Evolutionary conservation across 106 monocot genomes (phyloP), one percentile per base, ranked within the genome.

Genomic region (Phalaenopsis equestris): DNA sequence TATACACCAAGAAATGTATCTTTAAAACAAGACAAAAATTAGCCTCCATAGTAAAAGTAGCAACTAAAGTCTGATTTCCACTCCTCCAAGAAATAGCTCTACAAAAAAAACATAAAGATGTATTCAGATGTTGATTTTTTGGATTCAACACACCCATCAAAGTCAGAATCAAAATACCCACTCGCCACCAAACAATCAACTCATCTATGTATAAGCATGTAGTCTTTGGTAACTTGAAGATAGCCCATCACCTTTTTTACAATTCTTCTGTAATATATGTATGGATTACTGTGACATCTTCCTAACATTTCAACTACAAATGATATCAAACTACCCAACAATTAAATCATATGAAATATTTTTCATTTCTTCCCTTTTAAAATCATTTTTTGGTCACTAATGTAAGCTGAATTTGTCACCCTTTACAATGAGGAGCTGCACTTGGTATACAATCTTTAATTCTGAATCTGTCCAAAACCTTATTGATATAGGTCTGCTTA

Each of bases 181-280:
- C 55, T 14, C 2, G 56, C 55, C 46, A 48, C 74, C 18, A 81
- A 56, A 16, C 56, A 6, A 12, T 56, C 14, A 52, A 16, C 15
- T 19, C 30, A 5, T 42, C n/a, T 81, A 47, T 81, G 75, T 11
- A 21, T 75, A 57, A 81, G 74, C 81, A 41, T 75, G 15, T 72
- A 80, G 47, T 80, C 70, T 16, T 73, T 80, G 5, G 67, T 72
- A 14, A 42, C 72, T 80, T 80, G 43, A 58, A 79, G 67, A 24
- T 79, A 67, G 23, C 42, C 55, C 8, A 72, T 23, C 9, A 80
- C 47, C 38, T 78, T 78, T 38, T 36, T 56, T 16, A 0, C 42
- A 75, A 0, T 17, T 30, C 8, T 52, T n/a, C 23, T 52, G 24
- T 76, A 41, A 3, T 76, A 1, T 0, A 76, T 24, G 24, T 37